Evolutionary conservation across 352 stramenopile species (phyloP).

Genomic region (Phytophthora brassicae): DNA sequence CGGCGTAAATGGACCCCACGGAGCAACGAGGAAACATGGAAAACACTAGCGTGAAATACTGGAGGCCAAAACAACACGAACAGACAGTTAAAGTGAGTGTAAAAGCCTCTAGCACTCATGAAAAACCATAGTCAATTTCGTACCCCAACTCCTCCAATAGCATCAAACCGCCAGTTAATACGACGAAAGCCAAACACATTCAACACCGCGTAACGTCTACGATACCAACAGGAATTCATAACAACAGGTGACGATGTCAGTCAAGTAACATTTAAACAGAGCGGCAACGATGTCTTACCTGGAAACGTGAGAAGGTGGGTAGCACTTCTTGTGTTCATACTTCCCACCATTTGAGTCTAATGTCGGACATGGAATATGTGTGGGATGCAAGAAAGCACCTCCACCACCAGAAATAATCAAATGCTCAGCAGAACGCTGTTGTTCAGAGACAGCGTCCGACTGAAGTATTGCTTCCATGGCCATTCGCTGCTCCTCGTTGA

Average conservation of each 20-base stretch:
- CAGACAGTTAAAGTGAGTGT: not conserved
- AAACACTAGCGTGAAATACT: constrained; percentile 91
- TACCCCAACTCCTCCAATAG: constrained; percentile 86
- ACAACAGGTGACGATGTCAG: not conserved
- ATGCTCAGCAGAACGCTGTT: constrained; percentile 48
- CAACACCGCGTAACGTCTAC: constrained; percentile 77
- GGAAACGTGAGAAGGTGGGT: constrained; percentile 79
- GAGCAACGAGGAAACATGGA: constrained; percentile 93
- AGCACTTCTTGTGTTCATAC: constrained; percentile 84
- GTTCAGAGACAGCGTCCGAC: constrained; percentile 1
- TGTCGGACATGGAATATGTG: constrained; percentile 68
- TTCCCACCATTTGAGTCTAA: constrained; percentile 62
- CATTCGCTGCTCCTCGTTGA: constrained; percentile 19
- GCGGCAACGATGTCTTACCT: constrained; percentile 34
- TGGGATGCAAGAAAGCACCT: constrained; percentile 90
- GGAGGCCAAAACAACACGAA: constrained; percentile 6
- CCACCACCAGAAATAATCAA: constrained; percentile 90
- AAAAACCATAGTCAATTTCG: constrained; percentile 6
- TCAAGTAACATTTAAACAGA: not conserved
- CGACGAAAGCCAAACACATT: constrained; percentile 90
- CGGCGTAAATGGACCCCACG: constrained; percentile 68
- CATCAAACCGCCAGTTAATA: constrained; percentile 93
- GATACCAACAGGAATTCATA: not conserved
- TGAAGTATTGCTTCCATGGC: constrained; percentile 8
- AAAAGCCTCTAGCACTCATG: not conserved